phyloP scores from a whole-genome alignment of 805 yeast genomes.

The Hermanozyma aechmeae region DNA sequence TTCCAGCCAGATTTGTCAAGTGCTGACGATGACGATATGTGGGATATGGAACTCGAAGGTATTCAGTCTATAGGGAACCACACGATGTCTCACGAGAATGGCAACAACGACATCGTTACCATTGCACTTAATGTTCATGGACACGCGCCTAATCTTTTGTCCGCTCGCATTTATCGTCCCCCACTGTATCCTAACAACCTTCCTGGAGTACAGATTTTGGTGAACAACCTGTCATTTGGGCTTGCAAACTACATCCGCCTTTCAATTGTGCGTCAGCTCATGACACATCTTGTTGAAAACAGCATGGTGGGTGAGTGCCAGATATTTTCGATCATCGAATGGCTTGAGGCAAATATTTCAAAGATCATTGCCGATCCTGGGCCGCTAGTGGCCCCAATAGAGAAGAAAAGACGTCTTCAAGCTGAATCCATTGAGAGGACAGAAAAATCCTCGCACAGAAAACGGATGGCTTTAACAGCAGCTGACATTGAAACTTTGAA shows the following conservation, averaged over 20 bases:
- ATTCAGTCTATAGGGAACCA: slow-evolving; percentile 52
- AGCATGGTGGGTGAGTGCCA: slow-evolving; percentile 60
- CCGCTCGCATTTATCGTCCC: neutral
- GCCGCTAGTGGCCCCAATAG: slow-evolving; percentile 30
- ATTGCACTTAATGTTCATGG: slow-evolving; percentile 5
- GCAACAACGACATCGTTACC: slow-evolving; percentile 12
- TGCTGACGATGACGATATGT: slow-evolving; percentile 34
- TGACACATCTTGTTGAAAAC: slow-evolving; percentile 32
- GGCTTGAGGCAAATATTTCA: slow-evolving; percentile 59
- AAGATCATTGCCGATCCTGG: slow-evolving; percentile 68
- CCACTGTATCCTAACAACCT: slow-evolving; percentile 50
- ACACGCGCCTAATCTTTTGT: slow-evolving; percentile 1
- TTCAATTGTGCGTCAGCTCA: slow-evolving; percentile 41
- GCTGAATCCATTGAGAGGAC: slow-evolving; percentile 20
- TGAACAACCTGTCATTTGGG: slow-evolving; percentile 32
- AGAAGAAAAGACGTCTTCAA: slow-evolving; percentile 1
- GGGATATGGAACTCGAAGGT: slow-evolving; percentile 74
- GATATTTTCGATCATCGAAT: slow-evolving; percentile 61
- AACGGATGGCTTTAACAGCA: too few species aligned
- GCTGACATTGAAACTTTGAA: too few species aligned
- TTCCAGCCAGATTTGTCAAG: slow-evolving; percentile 2
- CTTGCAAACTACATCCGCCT: slow-evolving; percentile 65
- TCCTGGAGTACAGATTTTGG: slow-evolving; percentile 56
- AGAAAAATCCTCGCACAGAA: neutral
- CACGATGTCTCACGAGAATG: slow-evolving; percentile 15